Conservation (phyloP, 75 land plant species). For the Pinus taeda region DNA sequence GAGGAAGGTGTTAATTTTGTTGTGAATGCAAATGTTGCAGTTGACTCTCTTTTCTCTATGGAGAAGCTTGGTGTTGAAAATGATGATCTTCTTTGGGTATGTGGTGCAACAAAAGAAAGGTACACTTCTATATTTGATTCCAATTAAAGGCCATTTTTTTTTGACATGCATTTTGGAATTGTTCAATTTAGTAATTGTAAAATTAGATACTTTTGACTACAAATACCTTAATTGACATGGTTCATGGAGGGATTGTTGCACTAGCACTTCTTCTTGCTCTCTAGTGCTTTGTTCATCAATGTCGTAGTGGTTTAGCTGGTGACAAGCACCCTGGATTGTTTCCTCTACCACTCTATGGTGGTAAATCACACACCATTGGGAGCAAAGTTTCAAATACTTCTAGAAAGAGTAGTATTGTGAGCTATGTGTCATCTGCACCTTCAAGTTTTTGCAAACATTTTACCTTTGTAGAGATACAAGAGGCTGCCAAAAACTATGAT, state of each 20-base stretch:
- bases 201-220: too few relatives aligned
- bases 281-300: neutral
- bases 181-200: too few relatives aligned
- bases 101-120: too few relatives aligned
- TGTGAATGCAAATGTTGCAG: too few relatives aligned
- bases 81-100: too few relatives aligned
- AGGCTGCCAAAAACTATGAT: slow-evolving; percentile 39
- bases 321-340: slow-evolving; percentile 23
- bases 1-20: too few relatives aligned
- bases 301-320: neutral
- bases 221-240: too few relatives aligned
- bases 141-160: too few relatives aligned
- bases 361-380: slow-evolving; percentile 2
- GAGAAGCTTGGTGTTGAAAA: too few relatives aligned
- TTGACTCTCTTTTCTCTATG: too few relatives aligned
- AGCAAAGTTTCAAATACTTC: neutral
- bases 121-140: too few relatives aligned
- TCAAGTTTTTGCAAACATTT: slow-evolving; percentile 43
- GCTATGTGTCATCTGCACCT: slow-evolving; percentile 30
- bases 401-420: slow-evolving; percentile 23
- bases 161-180: too few relatives aligned
- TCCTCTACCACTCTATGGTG: slow-evolving; percentile 24
- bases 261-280: neutral
- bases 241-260: neutral
- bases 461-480: slow-evolving; percentile 34